Evolutionary conservation across 257 asterid genomes (phyloP).

Genomic region (Pogostemon cablin): DNA sequence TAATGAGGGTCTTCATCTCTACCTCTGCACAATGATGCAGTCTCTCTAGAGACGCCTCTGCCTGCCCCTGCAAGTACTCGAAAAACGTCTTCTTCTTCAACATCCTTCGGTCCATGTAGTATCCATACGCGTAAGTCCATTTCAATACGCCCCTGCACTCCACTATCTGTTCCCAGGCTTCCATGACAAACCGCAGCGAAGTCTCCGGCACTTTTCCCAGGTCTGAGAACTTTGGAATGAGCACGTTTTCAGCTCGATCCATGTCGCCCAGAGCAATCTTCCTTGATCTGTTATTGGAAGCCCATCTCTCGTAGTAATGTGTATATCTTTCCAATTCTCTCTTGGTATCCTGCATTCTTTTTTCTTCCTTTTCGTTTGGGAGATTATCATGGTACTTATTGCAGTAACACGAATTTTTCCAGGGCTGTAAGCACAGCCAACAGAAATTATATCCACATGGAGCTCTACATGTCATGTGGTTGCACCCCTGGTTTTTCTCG

Average conservation of each 20-base stretch:
- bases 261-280: constrained; percentile 34
- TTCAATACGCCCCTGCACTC: constrained; percentile 55
- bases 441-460: too few species aligned
- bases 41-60: constrained; percentile 46
- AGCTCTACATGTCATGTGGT: background rate
- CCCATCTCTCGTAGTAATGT: constrained; percentile 44
- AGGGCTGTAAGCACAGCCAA: too few species aligned
- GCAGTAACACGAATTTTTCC: background rate
- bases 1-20: constrained; percentile 20
- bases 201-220: background rate
- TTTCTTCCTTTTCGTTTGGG: too few species aligned
- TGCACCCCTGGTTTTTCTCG: background rate
- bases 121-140: constrained; percentile 55
- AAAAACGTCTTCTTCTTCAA: constrained; percentile 32
- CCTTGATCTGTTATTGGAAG: constrained; percentile 27
- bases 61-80: constrained; percentile 48
- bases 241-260: background rate
- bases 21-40: constrained; percentile 55
- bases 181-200: constrained; percentile 25
- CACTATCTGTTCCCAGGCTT: constrained; percentile 57
- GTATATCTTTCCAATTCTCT: too few species aligned
- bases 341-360: too few species aligned
- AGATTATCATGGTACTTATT: background rate
- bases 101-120: constrained; percentile 25
- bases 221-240: background rate